phyloP scores from a whole-genome alignment of 2,329 filamentous ascomycete genomes.

The Ophiostoma fasciatum region DNA sequence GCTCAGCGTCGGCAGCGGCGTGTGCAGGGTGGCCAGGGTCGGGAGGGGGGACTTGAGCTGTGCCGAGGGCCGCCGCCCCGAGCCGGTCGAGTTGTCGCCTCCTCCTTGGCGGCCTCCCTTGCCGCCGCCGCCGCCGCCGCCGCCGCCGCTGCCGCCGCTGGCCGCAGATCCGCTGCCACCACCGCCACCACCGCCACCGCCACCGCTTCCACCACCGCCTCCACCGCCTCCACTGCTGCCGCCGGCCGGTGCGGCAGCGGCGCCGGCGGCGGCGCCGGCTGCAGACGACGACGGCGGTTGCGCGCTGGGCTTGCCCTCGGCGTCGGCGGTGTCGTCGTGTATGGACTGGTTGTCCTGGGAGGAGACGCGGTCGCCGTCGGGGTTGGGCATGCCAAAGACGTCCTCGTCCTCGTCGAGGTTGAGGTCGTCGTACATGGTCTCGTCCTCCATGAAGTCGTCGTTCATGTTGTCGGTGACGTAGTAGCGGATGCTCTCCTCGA shows the following conservation, averaged over 20 bases:
- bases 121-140: conserved; percentile 22
- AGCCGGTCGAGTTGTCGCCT: conserved; percentile 35
- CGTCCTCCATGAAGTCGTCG: conserved; percentile 84
- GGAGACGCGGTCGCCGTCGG: conserved; percentile 75
- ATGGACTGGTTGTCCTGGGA: conserved; percentile 90
- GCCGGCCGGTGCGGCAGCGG: no score
- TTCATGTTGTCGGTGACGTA: conserved; percentile 86
- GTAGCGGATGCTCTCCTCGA: conserved; percentile 88
- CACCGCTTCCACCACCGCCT: conserved; percentile 5
- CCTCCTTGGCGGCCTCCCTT: conserved; percentile 43
- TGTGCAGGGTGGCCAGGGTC: conserved; percentile 80
- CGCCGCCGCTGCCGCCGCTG: conserved; percentile 25
- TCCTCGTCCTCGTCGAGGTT: conserved; percentile 88
- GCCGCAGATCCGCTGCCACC: conserved; percentile 27
- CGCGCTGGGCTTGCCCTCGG: conserved; percentile 32
- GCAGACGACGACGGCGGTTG: no score
- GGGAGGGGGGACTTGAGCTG: conserved; percentile 90
- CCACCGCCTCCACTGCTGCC: no score
- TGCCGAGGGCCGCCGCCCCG: conserved; percentile 59
- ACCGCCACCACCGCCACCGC: conserved; percentile 23
- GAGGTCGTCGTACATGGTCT: conserved; percentile 88
- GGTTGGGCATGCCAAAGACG: conserved; percentile 62
- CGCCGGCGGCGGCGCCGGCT: no score
- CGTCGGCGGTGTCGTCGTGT: conserved; percentile 62
- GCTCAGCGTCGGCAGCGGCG: conserved; percentile 46